These are phyloP conservation scores for Pyricularia sp. DNA, from an alignment of 2,329 filamentous ascomycete species.

Conservation along the genomic window DNA sequence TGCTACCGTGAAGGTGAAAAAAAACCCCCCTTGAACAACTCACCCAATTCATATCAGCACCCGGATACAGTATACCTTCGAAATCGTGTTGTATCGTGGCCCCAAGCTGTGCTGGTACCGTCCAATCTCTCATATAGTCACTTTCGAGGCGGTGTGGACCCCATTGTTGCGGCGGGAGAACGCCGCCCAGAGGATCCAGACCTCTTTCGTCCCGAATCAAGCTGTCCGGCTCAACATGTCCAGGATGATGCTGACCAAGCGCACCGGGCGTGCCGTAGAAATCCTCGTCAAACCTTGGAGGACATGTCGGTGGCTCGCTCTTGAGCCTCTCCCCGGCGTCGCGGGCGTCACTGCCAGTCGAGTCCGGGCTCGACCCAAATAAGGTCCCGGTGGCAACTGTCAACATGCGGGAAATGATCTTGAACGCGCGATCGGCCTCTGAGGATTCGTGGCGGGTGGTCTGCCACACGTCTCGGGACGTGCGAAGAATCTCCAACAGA, in stretches of 20 bases:
- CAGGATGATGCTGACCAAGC: background rate
- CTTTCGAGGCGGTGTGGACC: background rate
- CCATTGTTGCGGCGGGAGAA: background rate
- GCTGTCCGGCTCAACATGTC: background rate
- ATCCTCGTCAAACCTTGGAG: background rate
- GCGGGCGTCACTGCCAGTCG: constrained; percentile 3
- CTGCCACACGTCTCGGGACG: constrained; percentile 17
- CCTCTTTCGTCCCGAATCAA: background rate
- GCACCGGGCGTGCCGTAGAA: background rate
- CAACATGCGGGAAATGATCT: constrained; percentile 19
- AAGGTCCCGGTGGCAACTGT: constrained; percentile 13
- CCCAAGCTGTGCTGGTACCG: background rate
- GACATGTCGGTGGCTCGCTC: background rate
- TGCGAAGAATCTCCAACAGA: constrained; percentile 15
- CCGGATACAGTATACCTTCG: constrained; percentile 1
- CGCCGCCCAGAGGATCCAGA: background rate
- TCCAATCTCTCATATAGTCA: background rate
- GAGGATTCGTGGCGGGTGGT: constrained; percentile 11
- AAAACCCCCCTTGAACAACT: background rate
- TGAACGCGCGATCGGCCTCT: constrained; percentile 17
- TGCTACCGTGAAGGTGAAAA: background rate
- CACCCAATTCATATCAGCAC: background rate
- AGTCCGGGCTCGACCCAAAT: constrained; percentile 14
- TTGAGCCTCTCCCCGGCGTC: background rate
- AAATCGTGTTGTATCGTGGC: background rate